phyloP scores from a whole-genome alignment of 2,329 filamentous ascomycete genomes.

The Cercospora sp. region DNA sequence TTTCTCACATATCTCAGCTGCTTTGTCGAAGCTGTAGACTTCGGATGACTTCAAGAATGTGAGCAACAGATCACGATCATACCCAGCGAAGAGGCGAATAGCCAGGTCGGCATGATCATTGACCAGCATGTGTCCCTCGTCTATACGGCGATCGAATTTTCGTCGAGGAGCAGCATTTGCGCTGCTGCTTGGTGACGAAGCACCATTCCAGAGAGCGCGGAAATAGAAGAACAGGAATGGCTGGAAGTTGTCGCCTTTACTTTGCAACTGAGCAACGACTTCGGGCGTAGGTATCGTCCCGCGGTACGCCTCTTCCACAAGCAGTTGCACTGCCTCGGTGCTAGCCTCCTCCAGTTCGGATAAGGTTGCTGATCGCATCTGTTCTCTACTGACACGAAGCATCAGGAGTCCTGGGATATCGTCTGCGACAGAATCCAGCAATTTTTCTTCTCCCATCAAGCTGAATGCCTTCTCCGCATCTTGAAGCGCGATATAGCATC shows the following conservation, averaged over 20 bases:
- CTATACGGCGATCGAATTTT: slow-evolving; percentile 33
- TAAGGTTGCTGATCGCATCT: slow-evolving; percentile 64
- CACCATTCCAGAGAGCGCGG: slow-evolving; percentile 70
- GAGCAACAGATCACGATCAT: slow-evolving; percentile 78
- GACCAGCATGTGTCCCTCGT: slow-evolving; percentile 67
- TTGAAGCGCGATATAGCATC: slow-evolving; percentile 85
- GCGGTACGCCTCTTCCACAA: slow-evolving; percentile 88
- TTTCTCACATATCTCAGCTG: slow-evolving; percentile 74
- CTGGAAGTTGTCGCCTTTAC: slow-evolving; percentile 58
- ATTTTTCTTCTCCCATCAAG: slow-evolving; percentile 80
- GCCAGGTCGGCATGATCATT: slow-evolving; percentile 83
- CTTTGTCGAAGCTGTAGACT: slow-evolving; percentile 81
- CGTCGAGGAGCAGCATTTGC: slow-evolving; percentile 28
- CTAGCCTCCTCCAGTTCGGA: slow-evolving; percentile 76
- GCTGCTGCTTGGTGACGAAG: slow-evolving; percentile 2
- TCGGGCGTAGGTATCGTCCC: slow-evolving; percentile 76
- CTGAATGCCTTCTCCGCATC: slow-evolving; percentile 87
- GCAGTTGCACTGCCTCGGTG: slow-evolving; percentile 77
- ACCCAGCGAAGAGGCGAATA: slow-evolving; percentile 80
- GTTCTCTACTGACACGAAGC: slow-evolving; percentile 74
- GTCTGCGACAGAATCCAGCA: slow-evolving; percentile 85
- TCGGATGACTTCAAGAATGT: slow-evolving; percentile 79
- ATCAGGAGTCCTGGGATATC: slow-evolving; percentile 88
- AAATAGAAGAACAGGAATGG: slow-evolving; percentile 92
- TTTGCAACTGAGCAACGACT: slow-evolving; percentile 76